Evolutionary conservation across 2,329 filamentous ascomycete species (phyloP).

Genomic region (Xylariaceae sp.): DNA sequence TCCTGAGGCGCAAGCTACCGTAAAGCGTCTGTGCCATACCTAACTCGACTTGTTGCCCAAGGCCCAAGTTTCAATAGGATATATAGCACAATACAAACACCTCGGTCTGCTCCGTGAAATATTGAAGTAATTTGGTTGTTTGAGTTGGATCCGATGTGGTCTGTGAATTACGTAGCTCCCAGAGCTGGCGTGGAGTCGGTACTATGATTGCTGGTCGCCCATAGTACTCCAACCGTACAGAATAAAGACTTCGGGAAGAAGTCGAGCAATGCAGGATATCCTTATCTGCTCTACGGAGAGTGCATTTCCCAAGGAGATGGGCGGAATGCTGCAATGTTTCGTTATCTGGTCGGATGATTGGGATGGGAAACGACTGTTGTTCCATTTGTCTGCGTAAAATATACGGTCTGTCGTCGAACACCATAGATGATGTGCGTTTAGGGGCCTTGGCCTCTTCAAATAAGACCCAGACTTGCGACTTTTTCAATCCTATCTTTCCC

Average conservation of each 20-base stretch:
- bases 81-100: too few species aligned
- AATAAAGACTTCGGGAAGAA: not conserved
- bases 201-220: not conserved
- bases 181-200: not conserved
- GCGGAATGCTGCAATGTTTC: not conserved
- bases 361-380: not conserved
- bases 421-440: not conserved
- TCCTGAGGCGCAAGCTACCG: too few species aligned
- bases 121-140: too few species aligned
- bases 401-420: not conserved
- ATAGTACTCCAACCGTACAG: not conserved
- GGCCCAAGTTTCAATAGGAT: too few species aligned
- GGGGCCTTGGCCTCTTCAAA: slow-evolving; percentile 1
- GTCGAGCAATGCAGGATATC: not conserved
- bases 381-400: too few species aligned
- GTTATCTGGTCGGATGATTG: not conserved
- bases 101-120: too few species aligned
- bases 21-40: too few species aligned
- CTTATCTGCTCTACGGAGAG: not conserved
- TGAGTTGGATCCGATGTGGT: too few species aligned
- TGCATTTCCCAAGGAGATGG: not conserved
- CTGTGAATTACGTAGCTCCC: too few species aligned
- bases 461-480: slow-evolving; percentile 7
- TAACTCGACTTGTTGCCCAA: too few species aligned
- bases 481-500: slow-evolving; percentile 10